Conservation (phyloP, 2,329 filamentous ascomycete species). For the Lojkania enalia region DNA sequence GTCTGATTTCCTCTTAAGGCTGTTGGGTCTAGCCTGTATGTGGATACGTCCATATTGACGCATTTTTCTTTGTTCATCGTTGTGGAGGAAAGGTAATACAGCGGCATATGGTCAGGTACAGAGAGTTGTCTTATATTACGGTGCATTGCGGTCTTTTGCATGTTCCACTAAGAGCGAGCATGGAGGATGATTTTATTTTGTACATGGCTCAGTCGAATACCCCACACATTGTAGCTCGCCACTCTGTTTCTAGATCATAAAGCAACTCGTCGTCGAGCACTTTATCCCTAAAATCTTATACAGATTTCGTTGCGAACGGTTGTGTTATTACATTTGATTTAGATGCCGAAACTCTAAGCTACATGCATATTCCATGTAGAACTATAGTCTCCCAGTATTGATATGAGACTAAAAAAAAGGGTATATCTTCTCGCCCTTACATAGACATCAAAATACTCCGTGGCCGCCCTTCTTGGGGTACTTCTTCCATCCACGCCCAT, state of each 20-base stretch:
- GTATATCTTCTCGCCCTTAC: too few species aligned
- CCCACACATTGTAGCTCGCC: slow-evolving; percentile 9
- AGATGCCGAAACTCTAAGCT: slow-evolving; percentile 15
- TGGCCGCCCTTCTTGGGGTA: slow-evolving; percentile 57
- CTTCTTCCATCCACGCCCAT: slow-evolving; percentile 75
- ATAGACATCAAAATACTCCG: not conserved
- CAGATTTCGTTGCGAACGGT: not conserved
- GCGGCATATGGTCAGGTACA: not conserved
- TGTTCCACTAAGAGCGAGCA: not conserved
- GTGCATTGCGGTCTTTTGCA: not conserved
- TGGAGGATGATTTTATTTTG: slow-evolving; percentile 2
- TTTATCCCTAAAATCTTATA: not conserved
- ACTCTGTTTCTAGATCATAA: slow-evolving; percentile 7
- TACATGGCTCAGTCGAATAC: slow-evolving; percentile 17
- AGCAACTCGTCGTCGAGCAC: not conserved
- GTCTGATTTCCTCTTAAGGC: too few species aligned
- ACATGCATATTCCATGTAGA: not conserved
- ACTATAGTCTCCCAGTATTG: too few species aligned
- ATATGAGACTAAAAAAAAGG: too few species aligned
- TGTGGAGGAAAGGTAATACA: too few species aligned
- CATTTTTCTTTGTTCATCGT: not conserved
- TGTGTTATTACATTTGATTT: too few species aligned
- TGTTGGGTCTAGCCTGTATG: not conserved
- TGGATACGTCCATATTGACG: not conserved
- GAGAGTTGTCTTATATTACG: not conserved